These are phyloP conservation scores for Phytophthora pseudosyringae DNA, from an alignment of 352 stramenopile genomes.

Conservation along the genomic window DNA sequence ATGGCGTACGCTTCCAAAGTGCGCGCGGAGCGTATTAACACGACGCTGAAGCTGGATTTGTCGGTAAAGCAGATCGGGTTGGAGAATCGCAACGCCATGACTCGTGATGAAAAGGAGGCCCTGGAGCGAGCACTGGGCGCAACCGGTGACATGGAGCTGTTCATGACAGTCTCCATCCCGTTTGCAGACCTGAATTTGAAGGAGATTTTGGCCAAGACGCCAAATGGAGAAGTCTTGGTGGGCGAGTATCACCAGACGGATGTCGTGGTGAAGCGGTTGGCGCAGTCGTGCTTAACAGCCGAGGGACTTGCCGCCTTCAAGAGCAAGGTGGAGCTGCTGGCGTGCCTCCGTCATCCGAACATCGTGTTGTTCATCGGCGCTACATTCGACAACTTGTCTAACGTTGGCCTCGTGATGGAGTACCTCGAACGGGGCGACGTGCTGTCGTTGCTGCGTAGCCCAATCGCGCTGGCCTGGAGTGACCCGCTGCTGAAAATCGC, in stretches of 20 bases:
- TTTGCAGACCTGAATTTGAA: conserved; percentile 79
- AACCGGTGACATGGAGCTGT: conserved; percentile 56
- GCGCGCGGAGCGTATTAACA: conserved; percentile 82
- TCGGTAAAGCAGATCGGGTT: conserved; percentile 75
- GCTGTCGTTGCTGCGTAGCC: conserved; percentile 60
- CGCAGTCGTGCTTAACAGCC: conserved; percentile 59
- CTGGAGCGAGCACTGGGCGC: conserved; percentile 59
- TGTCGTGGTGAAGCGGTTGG: conserved; percentile 81
- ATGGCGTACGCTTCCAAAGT: conserved; percentile 81
- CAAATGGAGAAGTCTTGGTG: conserved; percentile 68
- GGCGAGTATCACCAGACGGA: conserved; percentile 79
- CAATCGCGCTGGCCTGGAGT: conserved; percentile 75
- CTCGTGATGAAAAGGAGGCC: conserved; percentile 60
- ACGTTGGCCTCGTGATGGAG: conserved; percentile 80
- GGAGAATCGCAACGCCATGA: conserved; percentile 65
- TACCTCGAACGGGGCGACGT: conserved; percentile 82
- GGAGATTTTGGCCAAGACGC: conserved; percentile 74
- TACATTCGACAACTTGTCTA: conserved; percentile 83
- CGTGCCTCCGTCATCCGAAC: conserved; percentile 83
- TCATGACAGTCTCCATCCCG: conserved; percentile 77
- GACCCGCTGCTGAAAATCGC: conserved; percentile 83
- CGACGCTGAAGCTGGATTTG: conserved; percentile 77
- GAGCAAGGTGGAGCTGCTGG: conserved; percentile 77
- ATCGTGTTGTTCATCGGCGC: conserved; percentile 90
- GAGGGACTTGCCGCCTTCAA: conserved; percentile 79